Evolutionary conservation across 495 filamentous ascomycete genomes (phyloP).

Genomic region (Ramalina peruviana): DNA sequence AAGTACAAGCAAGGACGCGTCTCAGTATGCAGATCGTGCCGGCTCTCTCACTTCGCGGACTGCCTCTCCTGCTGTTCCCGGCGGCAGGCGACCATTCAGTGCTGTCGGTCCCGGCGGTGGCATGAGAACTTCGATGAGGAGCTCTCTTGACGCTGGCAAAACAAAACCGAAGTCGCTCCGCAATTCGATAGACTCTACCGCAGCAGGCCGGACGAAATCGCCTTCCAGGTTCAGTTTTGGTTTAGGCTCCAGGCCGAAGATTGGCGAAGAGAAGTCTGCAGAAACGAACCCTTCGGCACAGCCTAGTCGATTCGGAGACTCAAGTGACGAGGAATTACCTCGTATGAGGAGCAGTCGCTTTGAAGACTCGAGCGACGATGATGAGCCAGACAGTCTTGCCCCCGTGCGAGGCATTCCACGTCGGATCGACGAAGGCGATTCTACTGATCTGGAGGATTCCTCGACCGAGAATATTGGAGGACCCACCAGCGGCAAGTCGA

Average conservation of each 20-base stretch:
- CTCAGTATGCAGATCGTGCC: conserved; percentile 23
- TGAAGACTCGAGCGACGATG: conserved; percentile 63
- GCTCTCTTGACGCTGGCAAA: conserved; percentile 14
- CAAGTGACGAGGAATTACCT: conserved; percentile 52
- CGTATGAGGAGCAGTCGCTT: conserved; percentile 51
- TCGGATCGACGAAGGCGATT: conserved; percentile 44
- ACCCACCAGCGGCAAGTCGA: conserved; percentile 9
- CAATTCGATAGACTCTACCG: conserved; percentile 15
- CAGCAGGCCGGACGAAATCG: conserved; percentile 20
- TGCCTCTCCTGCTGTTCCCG: conserved; percentile 18
- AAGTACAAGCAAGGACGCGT: conserved; percentile 18
- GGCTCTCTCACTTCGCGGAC: conserved; percentile 22
- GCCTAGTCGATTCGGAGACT: conserved; percentile 47
- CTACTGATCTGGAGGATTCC: conserved; percentile 55
- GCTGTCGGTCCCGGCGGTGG: conserved; percentile 14
- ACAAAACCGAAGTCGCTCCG: conserved; percentile 12
- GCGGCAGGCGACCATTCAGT: conserved; percentile 13
- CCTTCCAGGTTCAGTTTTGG: conserved; percentile 34
- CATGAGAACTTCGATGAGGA: conserved; percentile 39
- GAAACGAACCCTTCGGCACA: conserved; percentile 24
- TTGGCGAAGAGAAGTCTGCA: conserved; percentile 11
- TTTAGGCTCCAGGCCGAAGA: conserved; percentile 28
- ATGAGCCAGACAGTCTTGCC: conserved; percentile 30
- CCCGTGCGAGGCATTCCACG: conserved; percentile 55
- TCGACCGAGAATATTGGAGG: conserved; percentile 28